Conservation (phyloP, 805 yeast species). For the Saitoella complicata region DNA sequence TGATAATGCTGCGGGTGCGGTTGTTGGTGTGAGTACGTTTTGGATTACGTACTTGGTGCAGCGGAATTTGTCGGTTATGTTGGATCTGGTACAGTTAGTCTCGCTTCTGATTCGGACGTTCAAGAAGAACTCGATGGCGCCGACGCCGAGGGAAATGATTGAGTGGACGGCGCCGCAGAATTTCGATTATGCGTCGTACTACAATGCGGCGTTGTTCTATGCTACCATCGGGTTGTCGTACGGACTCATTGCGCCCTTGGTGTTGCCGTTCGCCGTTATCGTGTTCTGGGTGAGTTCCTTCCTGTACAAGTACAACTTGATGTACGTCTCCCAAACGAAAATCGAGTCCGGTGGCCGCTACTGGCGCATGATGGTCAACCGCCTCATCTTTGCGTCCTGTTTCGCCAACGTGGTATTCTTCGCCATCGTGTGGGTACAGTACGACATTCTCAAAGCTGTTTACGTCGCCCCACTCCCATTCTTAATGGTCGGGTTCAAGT, state of each 20-base stretch:
- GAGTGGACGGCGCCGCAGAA: constrained; percentile 21
- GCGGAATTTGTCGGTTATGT: constrained; percentile 10
- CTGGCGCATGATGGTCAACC: constrained; percentile 23
- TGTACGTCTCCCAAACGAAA: constrained; percentile 23
- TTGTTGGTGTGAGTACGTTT: constrained; percentile 24
- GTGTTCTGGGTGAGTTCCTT: constrained; percentile 19
- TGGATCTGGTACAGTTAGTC: constrained; percentile 20
- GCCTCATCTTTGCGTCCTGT: constrained; percentile 19
- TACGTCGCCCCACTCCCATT: constrained; percentile 19
- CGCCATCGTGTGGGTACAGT: constrained; percentile 24
- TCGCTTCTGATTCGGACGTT: constrained; percentile 15
- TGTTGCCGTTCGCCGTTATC: constrained; percentile 21
- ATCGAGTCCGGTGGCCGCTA: constrained; percentile 23
- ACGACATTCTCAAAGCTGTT: constrained; percentile 20
- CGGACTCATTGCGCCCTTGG: constrained; percentile 12
- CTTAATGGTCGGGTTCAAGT: constrained; percentile 18
- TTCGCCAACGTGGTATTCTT: constrained; percentile 24
- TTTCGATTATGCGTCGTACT: constrained; percentile 21
- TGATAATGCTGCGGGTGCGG: constrained; percentile 9
- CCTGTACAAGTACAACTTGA: constrained; percentile 21
- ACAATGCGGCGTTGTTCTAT: constrained; percentile 11
- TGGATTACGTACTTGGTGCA: constrained; percentile 26
- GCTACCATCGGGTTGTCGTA: background rate
- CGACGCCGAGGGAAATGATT: constrained; percentile 16
- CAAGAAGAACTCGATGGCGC: constrained; percentile 14